phyloP scores from a whole-genome alignment of 495 filamentous ascomycete species.

The Alectoria sarmentosa region DNA sequence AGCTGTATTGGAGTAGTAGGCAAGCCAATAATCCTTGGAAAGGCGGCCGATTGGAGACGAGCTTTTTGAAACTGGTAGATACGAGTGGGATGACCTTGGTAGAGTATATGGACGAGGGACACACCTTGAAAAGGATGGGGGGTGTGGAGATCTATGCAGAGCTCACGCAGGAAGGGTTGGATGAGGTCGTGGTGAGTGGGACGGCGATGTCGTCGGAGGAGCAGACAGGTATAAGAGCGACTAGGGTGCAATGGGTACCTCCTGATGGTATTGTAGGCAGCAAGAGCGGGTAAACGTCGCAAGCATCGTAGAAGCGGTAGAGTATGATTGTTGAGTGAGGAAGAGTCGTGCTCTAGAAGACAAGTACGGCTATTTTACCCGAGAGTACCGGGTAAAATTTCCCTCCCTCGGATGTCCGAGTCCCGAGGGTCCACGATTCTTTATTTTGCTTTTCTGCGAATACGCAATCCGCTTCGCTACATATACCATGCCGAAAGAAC shows the following conservation, averaged over 20 bases:
- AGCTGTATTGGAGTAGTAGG: neutral
- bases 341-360: too few relatives aligned
- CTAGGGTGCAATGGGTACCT: neutral
- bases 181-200: constrained; percentile 1
- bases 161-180: constrained; percentile 1
- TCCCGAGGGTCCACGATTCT: neutral
- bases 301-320: neutral
- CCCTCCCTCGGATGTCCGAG: neutral
- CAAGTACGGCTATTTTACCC: neutral
- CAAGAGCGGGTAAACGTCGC: neutral
- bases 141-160: constrained; percentile 3
- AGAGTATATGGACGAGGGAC: constrained; percentile 1
- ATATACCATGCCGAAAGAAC: constrained; percentile 34
- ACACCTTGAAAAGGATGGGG: constrained; percentile 6
- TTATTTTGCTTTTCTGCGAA: neutral
- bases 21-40: neutral
- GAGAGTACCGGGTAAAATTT: neutral
- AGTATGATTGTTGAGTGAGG: too few relatives aligned
- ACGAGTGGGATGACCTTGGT: neutral
- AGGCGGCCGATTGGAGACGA: constrained; percentile 1
- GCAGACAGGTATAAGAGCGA: neutral
- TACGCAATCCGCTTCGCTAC: neutral
- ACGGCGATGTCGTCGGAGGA: constrained; percentile 1
- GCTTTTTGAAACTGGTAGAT: constrained; percentile 6
- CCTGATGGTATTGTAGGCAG: neutral